Evolutionary conservation across 345 rosid genomes (phyloP).

Genomic region (Euclidium syriacum): DNA sequence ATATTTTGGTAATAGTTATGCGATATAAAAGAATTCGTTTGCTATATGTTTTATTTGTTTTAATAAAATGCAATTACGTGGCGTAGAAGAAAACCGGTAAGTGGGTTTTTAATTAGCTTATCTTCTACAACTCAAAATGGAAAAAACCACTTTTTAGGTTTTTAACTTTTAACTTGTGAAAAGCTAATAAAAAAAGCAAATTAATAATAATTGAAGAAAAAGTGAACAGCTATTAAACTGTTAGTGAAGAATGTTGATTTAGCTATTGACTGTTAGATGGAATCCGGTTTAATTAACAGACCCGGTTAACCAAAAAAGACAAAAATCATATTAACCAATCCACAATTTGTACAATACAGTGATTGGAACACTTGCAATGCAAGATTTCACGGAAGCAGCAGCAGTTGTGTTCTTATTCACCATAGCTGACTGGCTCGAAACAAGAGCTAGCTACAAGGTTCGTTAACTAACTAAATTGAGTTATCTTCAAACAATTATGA

Average conservation of each 20-base stretch:
- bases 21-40: no score
- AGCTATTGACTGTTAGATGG: neutral
- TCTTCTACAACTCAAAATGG: constrained; percentile 7
- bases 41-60: neutral
- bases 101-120: constrained; percentile 13
- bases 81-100: neutral
- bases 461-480: neutral
- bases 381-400: constrained; percentile 75
- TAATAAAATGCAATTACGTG: neutral
- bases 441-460: constrained; percentile 93
- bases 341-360: constrained; percentile 39
- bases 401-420: constrained; percentile 82
- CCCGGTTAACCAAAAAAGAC: neutral
- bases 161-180: constrained; percentile 1
- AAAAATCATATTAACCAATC: neutral
- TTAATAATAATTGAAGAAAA: constrained; percentile 8
- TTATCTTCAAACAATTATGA: neutral
- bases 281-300: neutral
- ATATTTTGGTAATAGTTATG: no score
- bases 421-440: constrained; percentile 82
- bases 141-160: neutral
- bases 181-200: neutral
- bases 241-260: no score
- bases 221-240: neutral
- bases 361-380: constrained; percentile 69